Base-by-base conservation (phyloP, 176 grass and related monocot genomes). In the Canna indica region DNA sequence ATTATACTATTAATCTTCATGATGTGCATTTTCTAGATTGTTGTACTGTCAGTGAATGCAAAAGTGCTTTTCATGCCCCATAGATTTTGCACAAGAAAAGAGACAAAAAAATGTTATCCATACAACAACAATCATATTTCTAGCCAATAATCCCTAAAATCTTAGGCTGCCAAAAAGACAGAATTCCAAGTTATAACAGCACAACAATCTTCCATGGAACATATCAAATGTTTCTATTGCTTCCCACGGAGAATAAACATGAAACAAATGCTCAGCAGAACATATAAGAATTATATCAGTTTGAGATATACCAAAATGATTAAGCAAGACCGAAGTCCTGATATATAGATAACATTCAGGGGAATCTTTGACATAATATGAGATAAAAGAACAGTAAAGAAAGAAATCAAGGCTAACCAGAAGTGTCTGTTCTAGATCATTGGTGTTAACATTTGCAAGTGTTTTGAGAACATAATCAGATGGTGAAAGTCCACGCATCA, bases 351-450 rank as follows among this genome's bases (percentile, higher is more conserved):
- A n/a, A 25, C 6, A n/a, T 36, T 24, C 1, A 24, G 17, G 7
- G 41, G 6, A 24, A 67, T 24, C 46, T 33, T 34, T 46, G 4
- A 28, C n/a, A 69, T 47, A 6, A 46, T 47, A 47, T 30, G 60
- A 36, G 35, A 25, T 59, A 27, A 20, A 29, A 34, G 36, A 36
- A 70, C 70, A 46, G 35, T 35, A 30, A 79, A 44, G 28, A 47
- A 30, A 82, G 28, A 33, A 66, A 53, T 50, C 74, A 54, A 72
- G 67, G 59, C 76, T 66, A 66, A 97, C 93, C 77, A 90, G 65
- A 69, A 92, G 88, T 17, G 86, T 88, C 53, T 90, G 93, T 53
- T 92, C 93, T 80, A 92, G 70, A 76, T 97, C 93, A 83, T 92
- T 92, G 54, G 93, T 81, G 10, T 67, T 80, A 12, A 97, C 82